Evolutionary conservation across 2,329 filamentous ascomycete species (phyloP).

Genomic region (Alternaria sp.): DNA sequence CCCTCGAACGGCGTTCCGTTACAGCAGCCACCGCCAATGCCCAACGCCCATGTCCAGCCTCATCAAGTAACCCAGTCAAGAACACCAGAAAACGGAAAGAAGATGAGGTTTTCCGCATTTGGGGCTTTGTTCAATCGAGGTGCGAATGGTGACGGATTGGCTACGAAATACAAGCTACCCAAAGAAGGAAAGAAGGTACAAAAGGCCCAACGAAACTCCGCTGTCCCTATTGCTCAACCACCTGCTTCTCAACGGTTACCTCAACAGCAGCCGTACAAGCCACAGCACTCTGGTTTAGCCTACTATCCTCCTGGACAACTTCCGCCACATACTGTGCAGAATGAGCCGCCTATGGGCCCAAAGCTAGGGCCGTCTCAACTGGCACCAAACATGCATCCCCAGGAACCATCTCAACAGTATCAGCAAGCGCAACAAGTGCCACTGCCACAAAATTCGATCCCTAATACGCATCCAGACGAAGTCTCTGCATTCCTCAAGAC

Average conservation of each 20-base stretch:
- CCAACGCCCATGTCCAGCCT: conserved; percentile 21
- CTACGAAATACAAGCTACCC: conserved; percentile 46
- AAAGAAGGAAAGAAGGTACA: conserved; percentile 51
- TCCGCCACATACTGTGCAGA: conserved; percentile 26
- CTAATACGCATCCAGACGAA: conserved; percentile 18
- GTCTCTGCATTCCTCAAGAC: conserved; percentile 37
- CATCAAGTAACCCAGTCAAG: conserved; percentile 27
- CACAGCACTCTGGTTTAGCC: conserved; percentile 30
- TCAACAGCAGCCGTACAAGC: conserved; percentile 27
- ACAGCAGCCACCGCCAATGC: conserved; percentile 26
- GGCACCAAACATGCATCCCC: conserved; percentile 25
- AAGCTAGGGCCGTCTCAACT: conserved; percentile 23
- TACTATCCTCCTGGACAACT: conserved; percentile 28
- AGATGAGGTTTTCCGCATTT: conserved; percentile 57
- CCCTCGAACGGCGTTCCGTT: conserved; percentile 37
- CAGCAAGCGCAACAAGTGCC: conserved; percentile 19
- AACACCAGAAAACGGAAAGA: conserved; percentile 45
- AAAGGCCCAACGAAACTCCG: conserved; percentile 41
- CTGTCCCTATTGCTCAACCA: conserved; percentile 26
- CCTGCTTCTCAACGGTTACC: conserved; percentile 27
- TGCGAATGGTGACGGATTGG: conserved; percentile 37
- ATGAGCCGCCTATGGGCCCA: conserved; percentile 28
- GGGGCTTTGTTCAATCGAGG: conserved; percentile 56
- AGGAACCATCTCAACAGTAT: conserved; percentile 23
- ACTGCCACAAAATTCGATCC: conserved; percentile 17